Percentiles rank a stretch among this genome's conserved stretches.
Conservation (phyloP, 768 basidiomycete species). For the Tulasnella sp. region DNA sequence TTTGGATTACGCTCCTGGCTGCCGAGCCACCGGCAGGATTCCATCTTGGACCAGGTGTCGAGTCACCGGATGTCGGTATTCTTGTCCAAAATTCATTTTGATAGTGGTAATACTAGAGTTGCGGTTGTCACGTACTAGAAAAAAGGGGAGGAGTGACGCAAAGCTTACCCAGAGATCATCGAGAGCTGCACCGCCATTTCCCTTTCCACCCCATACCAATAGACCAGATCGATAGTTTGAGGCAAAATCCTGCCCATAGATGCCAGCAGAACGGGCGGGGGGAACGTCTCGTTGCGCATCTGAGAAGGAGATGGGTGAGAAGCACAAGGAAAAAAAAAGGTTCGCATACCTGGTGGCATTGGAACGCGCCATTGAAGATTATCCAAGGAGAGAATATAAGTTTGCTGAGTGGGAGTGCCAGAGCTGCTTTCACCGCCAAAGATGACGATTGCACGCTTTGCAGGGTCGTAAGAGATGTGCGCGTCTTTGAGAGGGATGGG, state of each 20-base stretch:
- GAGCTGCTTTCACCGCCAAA: constrained; percentile 18
- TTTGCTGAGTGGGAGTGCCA: constrained; percentile 14
- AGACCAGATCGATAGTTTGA: constrained; percentile 74
- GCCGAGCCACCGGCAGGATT: constrained; percentile 68
- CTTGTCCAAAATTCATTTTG: constrained; percentile 62
- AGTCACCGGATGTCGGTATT: constrained; percentile 29
- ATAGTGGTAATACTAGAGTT: constrained; percentile 60
- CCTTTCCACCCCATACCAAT: constrained; percentile 60
- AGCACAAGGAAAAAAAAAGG: too few species aligned
- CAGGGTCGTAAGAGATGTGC: constrained; percentile 15
- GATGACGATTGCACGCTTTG: constrained; percentile 14
- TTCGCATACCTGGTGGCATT: constrained; percentile 39
- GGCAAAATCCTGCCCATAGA: constrained; percentile 57
- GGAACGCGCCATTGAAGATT: constrained; percentile 49
- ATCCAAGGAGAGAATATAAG: constrained; percentile 45
- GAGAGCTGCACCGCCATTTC: constrained; percentile 33
- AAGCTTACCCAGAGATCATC: constrained; percentile 60
- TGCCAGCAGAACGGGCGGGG: constrained; percentile 24
- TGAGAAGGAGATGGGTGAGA: constrained; percentile 39
- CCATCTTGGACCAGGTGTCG: constrained; percentile 42
- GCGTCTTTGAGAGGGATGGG: constrained; percentile 13
- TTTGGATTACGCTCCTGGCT: constrained; percentile 25
- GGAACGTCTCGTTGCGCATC: constrained; percentile 38
- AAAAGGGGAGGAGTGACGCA: background rate
- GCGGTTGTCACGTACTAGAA: constrained; percentile 15